Evolutionary conservation across 768 basidiomycete species (phyloP).

Genomic region (Auricularia sp.): DNA sequence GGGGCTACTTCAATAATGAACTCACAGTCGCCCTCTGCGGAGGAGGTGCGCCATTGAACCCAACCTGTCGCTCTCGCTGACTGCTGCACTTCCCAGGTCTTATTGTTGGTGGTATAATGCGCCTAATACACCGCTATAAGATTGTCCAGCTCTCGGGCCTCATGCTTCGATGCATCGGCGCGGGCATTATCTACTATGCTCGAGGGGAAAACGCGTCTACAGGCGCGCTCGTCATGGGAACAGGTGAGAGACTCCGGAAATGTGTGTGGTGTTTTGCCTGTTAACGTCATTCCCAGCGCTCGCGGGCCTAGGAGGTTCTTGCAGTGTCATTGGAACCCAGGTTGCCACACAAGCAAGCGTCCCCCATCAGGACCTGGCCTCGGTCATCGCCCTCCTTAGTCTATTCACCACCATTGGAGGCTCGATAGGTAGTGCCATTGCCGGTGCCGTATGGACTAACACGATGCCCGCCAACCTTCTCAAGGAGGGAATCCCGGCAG

Average conservation of each 20-base stretch:
- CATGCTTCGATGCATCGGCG: constrained; percentile 19
- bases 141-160: constrained; percentile 29
- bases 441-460: constrained; percentile 17
- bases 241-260: neutral
- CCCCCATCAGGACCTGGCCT: constrained; percentile 39
- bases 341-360: constrained; percentile 40
- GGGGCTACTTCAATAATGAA: constrained; percentile 16
- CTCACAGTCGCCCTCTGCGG: constrained; percentile 31
- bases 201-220: constrained; percentile 12
- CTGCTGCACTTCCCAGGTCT: constrained; percentile 31
- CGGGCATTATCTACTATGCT: constrained; percentile 20
- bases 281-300: constrained; percentile 26
- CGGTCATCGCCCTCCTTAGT: constrained; percentile 37
- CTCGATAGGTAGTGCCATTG: constrained; percentile 33
- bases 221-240: constrained; percentile 31
- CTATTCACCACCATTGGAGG: constrained; percentile 39
- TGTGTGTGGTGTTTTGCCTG: neutral
- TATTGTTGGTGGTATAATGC: constrained; percentile 34
- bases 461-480: constrained; percentile 16
- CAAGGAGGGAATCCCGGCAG: constrained; percentile 13
- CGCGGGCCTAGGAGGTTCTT: constrained; percentile 41
- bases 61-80: neutral
- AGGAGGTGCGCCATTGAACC: constrained; percentile 7
- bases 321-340: constrained; percentile 34
- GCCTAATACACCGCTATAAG: constrained; percentile 36